Conservation (phyloP, 1,284 basidiomycete genomes). For the Sporisorium exsertum region DNA sequence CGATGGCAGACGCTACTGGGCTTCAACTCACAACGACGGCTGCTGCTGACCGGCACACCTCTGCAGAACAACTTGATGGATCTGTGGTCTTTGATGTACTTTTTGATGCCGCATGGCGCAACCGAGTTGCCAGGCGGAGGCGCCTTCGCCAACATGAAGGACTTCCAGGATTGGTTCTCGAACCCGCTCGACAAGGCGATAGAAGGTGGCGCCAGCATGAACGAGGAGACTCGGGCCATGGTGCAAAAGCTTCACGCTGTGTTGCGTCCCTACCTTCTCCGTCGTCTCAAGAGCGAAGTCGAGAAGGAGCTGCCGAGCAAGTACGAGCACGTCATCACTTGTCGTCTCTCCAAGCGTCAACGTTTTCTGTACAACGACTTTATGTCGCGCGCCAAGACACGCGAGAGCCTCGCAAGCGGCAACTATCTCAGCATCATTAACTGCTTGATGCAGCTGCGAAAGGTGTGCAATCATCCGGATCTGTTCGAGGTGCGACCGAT, state of each 20-base stretch:
- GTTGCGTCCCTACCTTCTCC: conserved; percentile 90
- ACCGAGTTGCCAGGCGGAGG: conserved; percentile 70
- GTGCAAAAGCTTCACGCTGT: conserved; percentile 91
- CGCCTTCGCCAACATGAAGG: conserved; percentile 90
- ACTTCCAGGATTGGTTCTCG: conserved; percentile 96
- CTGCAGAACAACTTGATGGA: conserved; percentile 96
- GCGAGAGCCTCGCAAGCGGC: conserved; percentile 85
- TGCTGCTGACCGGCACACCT: conserved; percentile 91
- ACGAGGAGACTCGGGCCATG: conserved; percentile 87
- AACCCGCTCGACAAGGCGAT: conserved; percentile 88
- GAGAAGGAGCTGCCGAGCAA: conserved; percentile 96
- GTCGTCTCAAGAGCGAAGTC: conserved; percentile 93
- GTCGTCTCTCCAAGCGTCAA: conserved; percentile 92
- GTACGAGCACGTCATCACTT: conserved; percentile 91
- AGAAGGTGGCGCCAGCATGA: conserved; percentile 82
- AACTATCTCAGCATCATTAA: conserved; percentile 87
- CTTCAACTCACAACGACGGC: conserved; percentile 87
- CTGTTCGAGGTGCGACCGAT: conserved; percentile 95
- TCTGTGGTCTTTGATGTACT: conserved; percentile 93
- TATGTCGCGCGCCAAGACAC: conserved; percentile 90
- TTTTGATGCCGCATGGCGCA: conserved; percentile 85
- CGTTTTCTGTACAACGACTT: conserved; percentile 98
- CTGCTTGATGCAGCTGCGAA: conserved; percentile 89
- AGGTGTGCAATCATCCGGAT: conserved; percentile 88
- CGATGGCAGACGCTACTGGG: conserved; percentile 95